Conservation (phyloP, 2,329 filamentous ascomycete species). For the Fusarium sp. region DNA sequence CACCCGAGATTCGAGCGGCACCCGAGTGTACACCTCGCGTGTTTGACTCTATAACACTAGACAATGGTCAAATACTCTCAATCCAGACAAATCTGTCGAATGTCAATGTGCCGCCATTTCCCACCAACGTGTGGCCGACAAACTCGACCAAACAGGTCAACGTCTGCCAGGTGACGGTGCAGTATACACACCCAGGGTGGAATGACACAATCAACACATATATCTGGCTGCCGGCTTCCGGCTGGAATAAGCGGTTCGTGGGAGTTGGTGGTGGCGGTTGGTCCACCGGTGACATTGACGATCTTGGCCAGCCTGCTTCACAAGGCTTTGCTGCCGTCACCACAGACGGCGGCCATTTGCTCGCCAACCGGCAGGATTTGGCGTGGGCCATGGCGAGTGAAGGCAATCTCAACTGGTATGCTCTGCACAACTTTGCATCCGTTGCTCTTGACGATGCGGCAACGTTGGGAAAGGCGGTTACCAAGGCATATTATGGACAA, state of each 20-base stretch:
- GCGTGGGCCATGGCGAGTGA: constrained; percentile 38
- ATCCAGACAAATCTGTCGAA: constrained; percentile 3
- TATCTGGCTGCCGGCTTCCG: constrained; percentile 18
- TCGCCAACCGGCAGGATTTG: neutral
- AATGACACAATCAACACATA: constrained; percentile 30
- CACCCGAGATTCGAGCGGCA: too few relatives aligned
- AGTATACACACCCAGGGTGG: constrained; percentile 36
- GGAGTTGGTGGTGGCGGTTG: constrained; percentile 35
- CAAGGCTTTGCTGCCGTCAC: constrained; percentile 27
- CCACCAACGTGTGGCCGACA: constrained; percentile 19
- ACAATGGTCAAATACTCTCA: constrained; percentile 6
- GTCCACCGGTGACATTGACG: constrained; percentile 11
- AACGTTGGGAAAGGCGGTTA: constrained; percentile 60
- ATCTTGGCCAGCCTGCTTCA: constrained; percentile 6
- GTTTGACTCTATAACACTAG: neutral
- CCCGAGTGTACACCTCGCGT: neutral
- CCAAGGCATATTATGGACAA: constrained; percentile 57
- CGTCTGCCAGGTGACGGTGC: constrained; percentile 22
- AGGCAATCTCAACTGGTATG: constrained; percentile 44
- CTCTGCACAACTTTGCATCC: constrained; percentile 48
- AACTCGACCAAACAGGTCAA: neutral
- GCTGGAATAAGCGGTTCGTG: constrained; percentile 38
- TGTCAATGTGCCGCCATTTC: neutral
- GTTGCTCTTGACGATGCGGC: constrained; percentile 53
- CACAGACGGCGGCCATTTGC: constrained; percentile 26